phyloP scores from a whole-genome alignment of 1,139 yeast species.

The Zygotorulaspora mrakii region DNA sequence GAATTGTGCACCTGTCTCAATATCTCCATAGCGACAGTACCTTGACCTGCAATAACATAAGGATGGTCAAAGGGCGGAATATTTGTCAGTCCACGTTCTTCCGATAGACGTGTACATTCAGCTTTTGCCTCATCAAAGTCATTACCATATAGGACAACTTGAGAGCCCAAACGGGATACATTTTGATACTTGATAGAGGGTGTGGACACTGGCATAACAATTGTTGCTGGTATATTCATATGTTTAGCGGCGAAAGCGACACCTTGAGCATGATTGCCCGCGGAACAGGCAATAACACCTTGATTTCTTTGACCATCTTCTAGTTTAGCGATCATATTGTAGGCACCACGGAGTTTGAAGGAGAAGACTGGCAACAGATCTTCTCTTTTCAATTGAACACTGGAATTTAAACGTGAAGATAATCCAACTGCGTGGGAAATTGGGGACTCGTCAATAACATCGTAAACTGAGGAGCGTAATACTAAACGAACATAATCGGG shows the following conservation, averaged over 20 bases:
- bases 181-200: conserved; percentile 91
- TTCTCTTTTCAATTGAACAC: conserved; percentile 79
- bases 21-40: conserved; percentile 91
- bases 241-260: conserved; percentile 89
- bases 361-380: conserved; percentile 93
- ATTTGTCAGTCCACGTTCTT: conserved; percentile 70
- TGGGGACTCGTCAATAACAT: conserved; percentile 89
- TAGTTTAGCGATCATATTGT: conserved; percentile 90
- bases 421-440: conserved; percentile 71
- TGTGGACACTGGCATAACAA: conserved; percentile 96
- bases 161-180: conserved; percentile 88
- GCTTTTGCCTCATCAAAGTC: conserved; percentile 90
- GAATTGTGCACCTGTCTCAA: conserved; percentile 70
- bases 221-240: conserved; percentile 86
- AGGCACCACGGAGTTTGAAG: conserved; percentile 95
- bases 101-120: conserved; percentile 73
- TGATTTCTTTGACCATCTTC: conserved; percentile 62
- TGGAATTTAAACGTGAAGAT: conserved; percentile 68
- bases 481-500: conserved; percentile 94
- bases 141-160: conserved; percentile 87
- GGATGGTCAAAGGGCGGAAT: conserved; percentile 99
- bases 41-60: conserved; percentile 98
- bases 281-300: conserved; percentile 97
- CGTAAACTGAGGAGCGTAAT: conserved; percentile 88
- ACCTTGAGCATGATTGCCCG: conserved; percentile 99